Evolutionary conservation across 306 rosid genomes (phyloP).

Genomic region (Lupinus albus): DNA sequence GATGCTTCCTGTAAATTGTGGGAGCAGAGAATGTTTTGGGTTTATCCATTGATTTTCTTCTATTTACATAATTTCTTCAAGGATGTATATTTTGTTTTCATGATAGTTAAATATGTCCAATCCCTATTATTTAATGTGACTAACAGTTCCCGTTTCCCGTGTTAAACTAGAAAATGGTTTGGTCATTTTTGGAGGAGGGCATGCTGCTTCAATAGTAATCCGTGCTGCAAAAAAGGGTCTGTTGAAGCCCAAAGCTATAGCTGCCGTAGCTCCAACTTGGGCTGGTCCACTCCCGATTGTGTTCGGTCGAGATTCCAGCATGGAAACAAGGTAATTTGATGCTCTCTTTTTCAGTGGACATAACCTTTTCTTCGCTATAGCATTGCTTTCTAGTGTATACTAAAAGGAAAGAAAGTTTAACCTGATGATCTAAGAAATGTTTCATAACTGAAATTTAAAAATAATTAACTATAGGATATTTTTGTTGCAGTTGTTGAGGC

Average conservation of each 20-base stretch:
- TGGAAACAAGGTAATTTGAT: constrained; percentile 76
- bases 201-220: constrained; percentile 70
- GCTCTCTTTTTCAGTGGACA: constrained; percentile 4
- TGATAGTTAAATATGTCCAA: constrained; percentile 14
- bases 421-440: constrained; percentile 8
- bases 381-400: constrained; percentile 23
- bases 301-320: constrained; percentile 90
- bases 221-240: constrained; percentile 84
- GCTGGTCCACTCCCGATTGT: constrained; percentile 98
- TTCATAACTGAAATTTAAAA: constrained; percentile 7
- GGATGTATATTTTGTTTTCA: constrained; percentile 12
- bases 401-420: constrained; percentile 8
- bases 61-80: constrained; percentile 14
- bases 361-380: not conserved
- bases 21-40: constrained; percentile 13
- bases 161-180: constrained; percentile 62
- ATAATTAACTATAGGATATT: constrained; percentile 4
- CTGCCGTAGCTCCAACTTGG: constrained; percentile 95
- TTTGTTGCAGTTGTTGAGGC: constrained; percentile 16
- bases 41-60: constrained; percentile 29
- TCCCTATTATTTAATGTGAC: constrained; percentile 7
- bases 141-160: constrained; percentile 37
- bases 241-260: constrained; percentile 80
- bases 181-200: constrained; percentile 91
- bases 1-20: constrained; percentile 5